Evolutionary conservation across 2,329 filamentous ascomycete species (phyloP).

Genomic region (Calonectria leucothoes): DNA sequence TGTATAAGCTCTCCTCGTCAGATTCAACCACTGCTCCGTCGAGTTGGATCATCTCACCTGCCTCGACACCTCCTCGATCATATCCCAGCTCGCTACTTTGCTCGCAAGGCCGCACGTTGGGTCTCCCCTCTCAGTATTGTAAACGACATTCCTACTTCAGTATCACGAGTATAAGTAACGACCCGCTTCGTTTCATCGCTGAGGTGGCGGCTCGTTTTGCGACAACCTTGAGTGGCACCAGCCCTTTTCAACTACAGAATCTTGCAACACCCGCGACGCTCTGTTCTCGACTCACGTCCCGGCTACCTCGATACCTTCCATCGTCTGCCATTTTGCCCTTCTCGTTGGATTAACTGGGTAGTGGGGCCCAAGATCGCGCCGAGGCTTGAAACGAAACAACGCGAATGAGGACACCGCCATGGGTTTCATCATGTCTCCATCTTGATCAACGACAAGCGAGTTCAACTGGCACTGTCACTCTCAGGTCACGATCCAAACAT

Average conservation of each 20-base stretch:
- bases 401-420: background rate
- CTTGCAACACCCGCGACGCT: background rate
- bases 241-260: background rate
- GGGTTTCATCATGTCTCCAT: constrained; percentile 34
- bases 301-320: background rate
- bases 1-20: background rate
- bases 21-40: background rate
- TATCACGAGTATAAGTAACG: background rate
- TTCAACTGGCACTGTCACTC: constrained; percentile 12
- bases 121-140: background rate
- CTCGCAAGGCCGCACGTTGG: background rate
- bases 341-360: background rate
- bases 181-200: background rate
- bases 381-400: constrained; percentile 7
- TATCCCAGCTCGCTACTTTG: background rate
- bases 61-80: background rate
- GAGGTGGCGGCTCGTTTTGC: background rate
- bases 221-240: no score
- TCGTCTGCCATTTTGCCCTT: background rate
- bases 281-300: no score
- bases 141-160: background rate
- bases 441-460: constrained; percentile 25
- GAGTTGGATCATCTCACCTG: background rate
- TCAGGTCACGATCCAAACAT: constrained; percentile 3
- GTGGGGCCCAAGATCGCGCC: background rate